Base-by-base conservation (phyloP, 176 grass and related monocot species). In the Triticum timopheevii region DNA sequence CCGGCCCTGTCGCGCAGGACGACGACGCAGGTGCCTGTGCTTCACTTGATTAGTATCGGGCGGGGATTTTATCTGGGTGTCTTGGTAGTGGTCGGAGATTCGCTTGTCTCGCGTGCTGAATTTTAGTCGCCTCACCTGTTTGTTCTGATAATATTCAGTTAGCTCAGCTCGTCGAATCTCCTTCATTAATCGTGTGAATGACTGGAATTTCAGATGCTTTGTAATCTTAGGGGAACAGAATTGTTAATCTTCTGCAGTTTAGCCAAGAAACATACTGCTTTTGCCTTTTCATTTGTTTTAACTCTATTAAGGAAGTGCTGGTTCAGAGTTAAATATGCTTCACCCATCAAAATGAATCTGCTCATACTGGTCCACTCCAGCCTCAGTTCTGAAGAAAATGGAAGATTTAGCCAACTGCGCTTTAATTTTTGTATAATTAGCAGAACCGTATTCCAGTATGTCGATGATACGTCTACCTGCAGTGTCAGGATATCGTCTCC, bases 401-500 rank as follows among this genome's bases (percentile, higher is more conserved):
- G 79, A 13, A 81, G 27, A 19, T 66, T 65, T 19, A 81, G 70
- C 40, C 7, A 58, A 42, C 50, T 10, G 0, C 8, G 38, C 56
- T 13, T 71, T 45, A 30, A 58, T 5, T 59, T 66, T 23, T 13
- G 8, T 23, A 17, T 31, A 44, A 15, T 19, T 40, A 69, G 44
- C 19, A 68, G 72, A 78, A 47, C 19, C 42, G 6, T 34, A 3
- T 47, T 47, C 63, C 56, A 50, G 1, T 47, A 66, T 77, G 19
- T n/a, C 3, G 3, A 35, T 25, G 34, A 45, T 25, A 1, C 17
- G 6, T 16, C 27, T 78, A 54, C 79, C 27, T 42, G 33, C 66
- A 80, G 83, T 23, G 34, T 56, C 28, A 8, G 88, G 88, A 22
- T 94, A 92, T 77, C 84, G 62, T 27, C 65, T 84, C 83, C 94